Evolutionary conservation across 768 basidiomycete species (phyloP).

Genomic region (Lentinus tigrinus): DNA sequence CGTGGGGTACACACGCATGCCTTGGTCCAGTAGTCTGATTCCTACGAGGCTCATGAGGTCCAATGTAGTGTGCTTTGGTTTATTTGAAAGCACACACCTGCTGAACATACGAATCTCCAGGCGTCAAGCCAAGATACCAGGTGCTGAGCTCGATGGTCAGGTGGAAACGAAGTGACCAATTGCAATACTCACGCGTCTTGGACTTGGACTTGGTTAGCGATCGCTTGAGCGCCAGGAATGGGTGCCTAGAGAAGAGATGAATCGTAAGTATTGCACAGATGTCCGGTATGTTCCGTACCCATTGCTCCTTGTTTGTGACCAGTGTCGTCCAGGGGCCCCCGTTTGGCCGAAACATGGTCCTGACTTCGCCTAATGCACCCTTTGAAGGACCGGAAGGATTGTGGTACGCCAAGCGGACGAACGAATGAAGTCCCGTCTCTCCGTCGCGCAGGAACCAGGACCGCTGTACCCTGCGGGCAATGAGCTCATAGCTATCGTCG

Average conservation of each 20-base stretch:
- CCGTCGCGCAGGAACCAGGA: slow-evolving; percentile 30
- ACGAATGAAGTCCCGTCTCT: slow-evolving; percentile 29
- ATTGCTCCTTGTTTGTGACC: slow-evolving; percentile 28
- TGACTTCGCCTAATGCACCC: slow-evolving; percentile 25
- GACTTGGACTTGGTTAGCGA: slow-evolving; percentile 19
- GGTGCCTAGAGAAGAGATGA: slow-evolving; percentile 18
- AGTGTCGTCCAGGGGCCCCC: slow-evolving; percentile 26
- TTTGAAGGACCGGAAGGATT: slow-evolving; percentile 19
- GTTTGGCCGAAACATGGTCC: slow-evolving; percentile 33
- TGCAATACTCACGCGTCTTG: slow-evolving; percentile 23
- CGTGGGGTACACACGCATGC: not conserved
- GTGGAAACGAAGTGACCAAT: not conserved
- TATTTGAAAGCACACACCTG: slow-evolving; percentile 12
- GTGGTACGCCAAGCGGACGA: slow-evolving; percentile 25
- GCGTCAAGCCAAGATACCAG: slow-evolving; percentile 28
- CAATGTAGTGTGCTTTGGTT: not conserved
- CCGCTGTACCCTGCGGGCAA: slow-evolving; percentile 18
- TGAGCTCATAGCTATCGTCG: not conserved
- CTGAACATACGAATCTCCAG: slow-evolving; percentile 25
- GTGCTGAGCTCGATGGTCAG: slow-evolving; percentile 13
- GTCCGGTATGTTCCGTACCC: slow-evolving; percentile 5
- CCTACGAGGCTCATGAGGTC: slow-evolving; percentile 5
- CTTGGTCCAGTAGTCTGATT: slow-evolving; percentile 30
- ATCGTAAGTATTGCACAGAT: not conserved
- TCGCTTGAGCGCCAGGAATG: slow-evolving; percentile 19